phyloP scores from a whole-genome alignment of 148 eudicot species.

The Silene uniflora region DNA sequence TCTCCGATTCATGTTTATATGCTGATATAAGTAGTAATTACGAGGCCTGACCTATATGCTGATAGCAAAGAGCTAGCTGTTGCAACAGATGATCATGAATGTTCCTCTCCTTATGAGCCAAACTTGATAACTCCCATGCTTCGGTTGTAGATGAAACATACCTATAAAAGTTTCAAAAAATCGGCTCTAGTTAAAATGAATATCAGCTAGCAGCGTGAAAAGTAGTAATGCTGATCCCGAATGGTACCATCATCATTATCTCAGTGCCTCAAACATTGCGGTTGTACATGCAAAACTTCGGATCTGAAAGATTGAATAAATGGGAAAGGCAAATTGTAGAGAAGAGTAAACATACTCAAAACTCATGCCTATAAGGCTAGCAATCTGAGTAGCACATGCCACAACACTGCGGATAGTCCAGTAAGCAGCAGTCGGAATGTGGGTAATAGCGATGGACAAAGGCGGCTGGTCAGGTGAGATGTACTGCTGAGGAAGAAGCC shows the following conservation, averaged over 20 bases:
- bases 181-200: neutral
- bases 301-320: too few species aligned
- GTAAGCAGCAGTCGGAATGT: slow-evolving; percentile 83
- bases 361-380: slow-evolving; percentile 64
- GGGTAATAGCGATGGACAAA: slow-evolving; percentile 47
- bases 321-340: neutral
- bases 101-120: slow-evolving; percentile 73
- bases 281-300: too few species aligned
- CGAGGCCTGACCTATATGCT: slow-evolving; percentile 58
- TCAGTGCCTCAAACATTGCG: too few species aligned
- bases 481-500: slow-evolving; percentile 60
- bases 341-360: slow-evolving; percentile 47
- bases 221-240: too few species aligned
- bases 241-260: too few species aligned
- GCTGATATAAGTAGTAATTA: neutral
- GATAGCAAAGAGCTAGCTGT: slow-evolving; percentile 64
- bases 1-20: neutral
- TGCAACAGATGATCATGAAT: slow-evolving; percentile 67
- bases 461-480: slow-evolving; percentile 68
- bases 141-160: slow-evolving; percentile 60
- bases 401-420: slow-evolving; percentile 90
- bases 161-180: slow-evolving; percentile 26
- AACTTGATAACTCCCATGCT: slow-evolving; percentile 88
- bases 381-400: slow-evolving; percentile 60
- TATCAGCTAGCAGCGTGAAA: neutral